phyloP scores from a whole-genome alignment of 371 early-diverging fungal genomes.

The Syncephalastrum sp. region DNA sequence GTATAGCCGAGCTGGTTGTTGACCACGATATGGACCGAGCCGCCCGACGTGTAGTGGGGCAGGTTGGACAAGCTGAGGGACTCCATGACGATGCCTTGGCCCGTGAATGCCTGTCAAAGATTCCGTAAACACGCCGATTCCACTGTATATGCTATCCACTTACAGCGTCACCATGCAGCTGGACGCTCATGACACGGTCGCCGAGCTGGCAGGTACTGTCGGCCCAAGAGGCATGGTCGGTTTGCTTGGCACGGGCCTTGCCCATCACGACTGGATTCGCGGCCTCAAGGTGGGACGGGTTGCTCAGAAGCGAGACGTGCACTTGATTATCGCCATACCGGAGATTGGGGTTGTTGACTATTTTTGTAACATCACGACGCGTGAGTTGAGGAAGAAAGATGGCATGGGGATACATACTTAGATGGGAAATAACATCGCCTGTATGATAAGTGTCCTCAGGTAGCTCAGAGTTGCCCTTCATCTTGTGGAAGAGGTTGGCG shows the following conservation, averaged over 20 bases:
- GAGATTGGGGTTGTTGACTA: conserved; percentile 72
- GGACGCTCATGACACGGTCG: conserved; percentile 87
- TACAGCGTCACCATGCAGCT: conserved; percentile 93
- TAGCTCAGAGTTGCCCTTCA: conserved; percentile 89
- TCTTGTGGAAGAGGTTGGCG: conserved; percentile 86
- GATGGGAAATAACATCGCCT: conserved; percentile 92
- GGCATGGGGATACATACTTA: conserved; percentile 32
- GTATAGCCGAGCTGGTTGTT: conserved; percentile 98
- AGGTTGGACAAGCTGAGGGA: conserved; percentile 91
- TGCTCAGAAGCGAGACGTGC: conserved; percentile 85
- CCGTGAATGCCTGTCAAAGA: conserved; percentile 62
- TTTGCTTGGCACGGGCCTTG: conserved; percentile 90
- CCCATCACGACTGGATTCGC: conserved; percentile 96
- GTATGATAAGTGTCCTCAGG: conserved; percentile 73
- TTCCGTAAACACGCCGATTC: not conserved
- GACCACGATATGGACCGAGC: conserved; percentile 93
- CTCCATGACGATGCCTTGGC: conserved; percentile 94
- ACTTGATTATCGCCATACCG: conserved; percentile 63
- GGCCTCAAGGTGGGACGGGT: conserved; percentile 90
- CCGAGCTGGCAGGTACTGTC: conserved; percentile 77
- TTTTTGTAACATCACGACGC: conserved; percentile 7
- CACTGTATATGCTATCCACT: conserved; percentile 18
- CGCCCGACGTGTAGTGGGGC: conserved; percentile 91
- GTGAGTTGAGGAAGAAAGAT: not conserved
- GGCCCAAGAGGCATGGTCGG: conserved; percentile 68